Evolutionary conservation across 139 green algal genomes (phyloP), one percentile per base, ranked within the genome.

Genomic region (Volvox reticuliferus): DNA sequence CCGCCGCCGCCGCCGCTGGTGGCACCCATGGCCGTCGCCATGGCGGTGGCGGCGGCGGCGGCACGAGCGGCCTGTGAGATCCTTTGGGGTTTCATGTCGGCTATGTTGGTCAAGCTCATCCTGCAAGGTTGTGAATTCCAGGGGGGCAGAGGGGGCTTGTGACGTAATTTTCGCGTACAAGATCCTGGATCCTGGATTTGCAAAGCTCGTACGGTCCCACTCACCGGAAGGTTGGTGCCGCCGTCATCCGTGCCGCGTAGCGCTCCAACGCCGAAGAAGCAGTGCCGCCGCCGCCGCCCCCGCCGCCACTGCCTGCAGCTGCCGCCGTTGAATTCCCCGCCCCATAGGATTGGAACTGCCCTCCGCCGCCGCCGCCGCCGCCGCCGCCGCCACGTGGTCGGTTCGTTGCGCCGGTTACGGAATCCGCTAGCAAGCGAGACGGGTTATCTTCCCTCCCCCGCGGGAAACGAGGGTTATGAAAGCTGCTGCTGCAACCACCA

Each of bases 241-340:
- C 73, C n/a, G 55, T 76, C 86, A 90, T 83, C 0, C 86, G 86
- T 22, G 86, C 86, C n/a, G 86, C 86, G n/a, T 90, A 90, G 1
- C 86, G 86, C 71, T 90, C 86, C 30, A 90, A 44, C 30, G 86
- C 84, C 37, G 67, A 79, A 16, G 67, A 80, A 5, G 83, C 75
- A 3, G 20, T 30, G 24, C 22, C 24, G 75, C 20, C 33, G 75
- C 33, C 14, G 33, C 33, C 75, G 33, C 33, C 75, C 30, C 16
- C 36, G 1, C 37, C 36, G 21, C 32, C 78, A 17, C 33, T 36
- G 44, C 55, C 37, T 9, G 26, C 79, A 36, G 78, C 36, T 21
- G 78, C 30, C 2, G 78, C 36, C 32, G 9, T 17, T 2, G 36
- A 6, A 9, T 16, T 1, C 35, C 6, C 16, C 35, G 35, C 17